phyloP scores from a whole-genome alignment of 352 stramenopile genomes.

The Globisporangium emineosum region DNA sequence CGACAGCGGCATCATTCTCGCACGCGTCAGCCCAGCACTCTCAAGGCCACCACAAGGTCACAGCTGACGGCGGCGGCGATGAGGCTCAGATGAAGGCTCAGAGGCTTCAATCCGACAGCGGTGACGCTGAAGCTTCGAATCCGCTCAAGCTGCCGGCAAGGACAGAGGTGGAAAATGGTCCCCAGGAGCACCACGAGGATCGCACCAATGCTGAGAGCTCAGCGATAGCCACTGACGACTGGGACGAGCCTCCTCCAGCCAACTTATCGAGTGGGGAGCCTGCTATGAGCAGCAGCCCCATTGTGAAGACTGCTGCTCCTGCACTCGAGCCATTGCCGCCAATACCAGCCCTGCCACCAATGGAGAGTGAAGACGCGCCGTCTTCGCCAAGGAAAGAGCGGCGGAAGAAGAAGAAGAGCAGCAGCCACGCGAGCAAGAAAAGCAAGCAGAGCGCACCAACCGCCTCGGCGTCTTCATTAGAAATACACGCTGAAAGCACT shows the following conservation, averaged over 20 bases:
- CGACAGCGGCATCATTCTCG: not conserved
- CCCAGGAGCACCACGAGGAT: too few relatives aligned
- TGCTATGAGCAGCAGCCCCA: not conserved
- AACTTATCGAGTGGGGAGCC: not conserved
- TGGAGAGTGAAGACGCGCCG: not conserved
- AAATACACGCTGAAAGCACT: not conserved
- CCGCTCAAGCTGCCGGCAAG: not conserved
- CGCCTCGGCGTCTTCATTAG: not conserved
- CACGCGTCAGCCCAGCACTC: not conserved
- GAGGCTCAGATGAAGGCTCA: not conserved
- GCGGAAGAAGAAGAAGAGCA: constrained; percentile 13
- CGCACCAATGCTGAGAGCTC: not conserved
- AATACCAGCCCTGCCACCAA: not conserved
- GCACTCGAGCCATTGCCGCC: not conserved
- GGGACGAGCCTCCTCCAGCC: not conserved
- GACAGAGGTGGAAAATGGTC: too few relatives aligned
- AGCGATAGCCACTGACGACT: not conserved
- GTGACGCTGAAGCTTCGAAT: not conserved
- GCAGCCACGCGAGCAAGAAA: not conserved
- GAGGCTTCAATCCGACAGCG: not conserved
- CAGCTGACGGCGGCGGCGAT: too few relatives aligned
- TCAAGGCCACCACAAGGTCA: too few relatives aligned
- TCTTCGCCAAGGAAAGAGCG: constrained; percentile 5
- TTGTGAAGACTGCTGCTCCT: not conserved
- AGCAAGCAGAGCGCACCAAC: constrained; percentile 4